Conservation (phyloP, 306 rosid genomes). For the Rosa chinensis region DNA sequence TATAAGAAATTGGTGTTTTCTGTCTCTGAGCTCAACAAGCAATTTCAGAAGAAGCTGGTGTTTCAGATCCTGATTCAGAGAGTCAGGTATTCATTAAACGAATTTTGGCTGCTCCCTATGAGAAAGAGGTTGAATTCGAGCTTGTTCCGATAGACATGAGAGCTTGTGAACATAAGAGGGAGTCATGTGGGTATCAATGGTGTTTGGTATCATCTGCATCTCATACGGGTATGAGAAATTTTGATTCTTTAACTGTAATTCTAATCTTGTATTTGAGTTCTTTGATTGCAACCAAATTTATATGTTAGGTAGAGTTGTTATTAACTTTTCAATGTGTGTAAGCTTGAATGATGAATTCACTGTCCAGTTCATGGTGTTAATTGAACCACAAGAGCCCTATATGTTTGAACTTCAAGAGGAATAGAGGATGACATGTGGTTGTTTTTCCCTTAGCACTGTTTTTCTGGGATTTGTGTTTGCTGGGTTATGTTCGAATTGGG, state of each 20-base stretch:
- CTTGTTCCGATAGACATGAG: too few relatives aligned
- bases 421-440: slow-evolving; percentile 3
- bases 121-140: too few relatives aligned
- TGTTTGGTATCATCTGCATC: background rate
- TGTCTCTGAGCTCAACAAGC: too few relatives aligned
- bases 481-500: too few relatives aligned
- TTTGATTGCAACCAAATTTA: background rate
- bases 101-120: too few relatives aligned
- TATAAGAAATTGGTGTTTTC: too few relatives aligned
- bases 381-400: background rate
- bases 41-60: too few relatives aligned
- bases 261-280: background rate
- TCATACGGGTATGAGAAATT: background rate
- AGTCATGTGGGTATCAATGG: background rate
- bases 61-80: too few relatives aligned
- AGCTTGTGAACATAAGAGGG: too few relatives aligned
- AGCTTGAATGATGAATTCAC: background rate
- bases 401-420: background rate
- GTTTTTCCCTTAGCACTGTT: background rate
- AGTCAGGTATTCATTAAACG: too few relatives aligned
- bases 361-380: background rate
- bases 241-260: background rate
- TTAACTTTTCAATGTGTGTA: too few relatives aligned
- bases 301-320: background rate
- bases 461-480: slow-evolving; percentile 1